These are phyloP conservation scores for Leptoxyphium fumago DNA, from an alignment of 2,329 filamentous ascomycete genomes.

Conservation along the genomic window DNA sequence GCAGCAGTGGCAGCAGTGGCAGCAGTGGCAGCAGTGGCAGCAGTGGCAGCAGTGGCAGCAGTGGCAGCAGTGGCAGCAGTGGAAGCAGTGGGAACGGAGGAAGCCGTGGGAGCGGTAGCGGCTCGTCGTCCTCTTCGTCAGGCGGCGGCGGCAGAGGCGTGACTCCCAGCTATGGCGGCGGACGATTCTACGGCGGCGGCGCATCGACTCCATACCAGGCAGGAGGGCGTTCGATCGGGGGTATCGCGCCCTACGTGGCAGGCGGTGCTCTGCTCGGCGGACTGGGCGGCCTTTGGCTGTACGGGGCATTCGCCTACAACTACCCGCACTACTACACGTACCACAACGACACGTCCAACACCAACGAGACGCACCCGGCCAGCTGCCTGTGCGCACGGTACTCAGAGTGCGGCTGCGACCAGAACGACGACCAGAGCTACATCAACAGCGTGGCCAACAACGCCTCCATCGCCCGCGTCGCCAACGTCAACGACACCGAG, in stretches of 20 bases:
- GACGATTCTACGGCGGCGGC: constrained; percentile 53
- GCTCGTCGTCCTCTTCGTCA: constrained; percentile 41
- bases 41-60: constrained; percentile 9
- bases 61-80: constrained; percentile 6
- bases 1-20: constrained; percentile 11
- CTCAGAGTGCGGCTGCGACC: constrained; percentile 52
- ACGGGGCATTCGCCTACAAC: constrained; percentile 46
- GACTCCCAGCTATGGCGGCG: constrained; percentile 38
- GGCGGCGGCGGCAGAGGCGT: constrained; percentile 36
- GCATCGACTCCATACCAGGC: constrained; percentile 44
- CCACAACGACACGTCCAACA: constrained; percentile 32
- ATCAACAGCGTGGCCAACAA: constrained; percentile 47
- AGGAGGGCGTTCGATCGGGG: constrained; percentile 34
- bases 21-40: constrained; percentile 11
- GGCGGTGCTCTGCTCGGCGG: constrained; percentile 35
- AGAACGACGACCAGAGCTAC: constrained; percentile 45
- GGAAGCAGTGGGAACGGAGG: constrained; percentile 7
- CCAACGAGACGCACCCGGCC: constrained; percentile 46
- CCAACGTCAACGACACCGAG: constrained; percentile 44
- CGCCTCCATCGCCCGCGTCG: constrained; percentile 46
- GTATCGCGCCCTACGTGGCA: constrained; percentile 39
- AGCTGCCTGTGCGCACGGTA: constrained; percentile 46
- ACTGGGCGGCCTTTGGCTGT: constrained; percentile 52
- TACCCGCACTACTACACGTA: constrained; percentile 43
- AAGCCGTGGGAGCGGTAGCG: constrained; percentile 19